These are phyloP conservation scores for Cerrena zonata DNA, from an alignment of 1,284 basidiomycete species.

Conservation along the genomic window DNA sequence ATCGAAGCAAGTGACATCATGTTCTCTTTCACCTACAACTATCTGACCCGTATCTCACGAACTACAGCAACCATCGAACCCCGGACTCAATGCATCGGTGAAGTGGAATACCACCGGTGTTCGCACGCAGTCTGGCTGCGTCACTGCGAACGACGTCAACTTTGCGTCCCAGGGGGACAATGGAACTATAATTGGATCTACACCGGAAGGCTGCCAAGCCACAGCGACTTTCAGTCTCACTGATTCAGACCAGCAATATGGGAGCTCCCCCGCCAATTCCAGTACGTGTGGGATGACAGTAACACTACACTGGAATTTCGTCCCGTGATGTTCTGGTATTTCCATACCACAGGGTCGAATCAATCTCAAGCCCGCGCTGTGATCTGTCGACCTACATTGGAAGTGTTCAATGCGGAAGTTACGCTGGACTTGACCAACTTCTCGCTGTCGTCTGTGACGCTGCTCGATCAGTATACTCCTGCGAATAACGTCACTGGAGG, in stretches of 20 bases:
- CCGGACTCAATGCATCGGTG: constrained; percentile 47
- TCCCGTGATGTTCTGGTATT: constrained; percentile 64
- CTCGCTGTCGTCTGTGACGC: constrained; percentile 33
- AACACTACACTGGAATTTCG: constrained; percentile 35
- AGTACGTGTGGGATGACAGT: constrained; percentile 31
- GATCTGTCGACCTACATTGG: constrained; percentile 50
- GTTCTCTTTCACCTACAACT: constrained; percentile 3
- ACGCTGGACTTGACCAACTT: constrained; percentile 39
- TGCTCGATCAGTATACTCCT: constrained; percentile 23
- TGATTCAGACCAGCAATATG: constrained; percentile 41
- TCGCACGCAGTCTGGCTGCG: constrained; percentile 43
- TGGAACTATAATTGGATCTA: constrained; percentile 37
- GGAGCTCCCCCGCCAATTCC: constrained; percentile 31
- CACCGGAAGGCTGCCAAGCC: constrained; percentile 38
- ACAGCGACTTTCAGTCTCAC: constrained; percentile 34
- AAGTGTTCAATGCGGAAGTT: constrained; percentile 38
- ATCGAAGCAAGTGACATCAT: constrained; percentile 35
- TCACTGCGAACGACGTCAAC: constrained; percentile 30
- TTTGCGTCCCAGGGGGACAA: constrained; percentile 16
- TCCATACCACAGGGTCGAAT: constrained; percentile 26
- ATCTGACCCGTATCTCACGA: not conserved
- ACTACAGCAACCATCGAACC: constrained; percentile 33
- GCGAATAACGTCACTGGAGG: constrained; percentile 48
- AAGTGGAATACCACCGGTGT: constrained; percentile 50
- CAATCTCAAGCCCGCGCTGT: constrained; percentile 40